These are phyloP conservation scores for Capsicum baccatum DNA, from an alignment of 257 asterid species.

Conservation along the genomic window DNA sequence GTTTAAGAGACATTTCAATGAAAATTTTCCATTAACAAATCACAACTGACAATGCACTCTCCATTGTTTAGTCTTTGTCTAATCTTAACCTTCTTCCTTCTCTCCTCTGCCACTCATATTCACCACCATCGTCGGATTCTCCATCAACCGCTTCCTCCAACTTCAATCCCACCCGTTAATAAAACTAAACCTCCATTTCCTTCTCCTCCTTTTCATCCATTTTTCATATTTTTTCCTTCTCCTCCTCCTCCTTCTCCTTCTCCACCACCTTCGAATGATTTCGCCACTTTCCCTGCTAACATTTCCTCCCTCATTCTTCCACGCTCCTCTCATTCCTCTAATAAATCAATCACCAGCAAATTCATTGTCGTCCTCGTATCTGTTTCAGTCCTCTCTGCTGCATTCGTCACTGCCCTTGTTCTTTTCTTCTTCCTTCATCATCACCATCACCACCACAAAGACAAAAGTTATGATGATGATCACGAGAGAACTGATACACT, in stretches of 20 bases:
- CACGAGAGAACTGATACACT: conserved; percentile 55
- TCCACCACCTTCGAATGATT: conserved; percentile 37
- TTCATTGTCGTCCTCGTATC: conserved; percentile 59
- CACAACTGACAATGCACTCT: conserved; percentile 17
- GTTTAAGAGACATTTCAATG: background rate
- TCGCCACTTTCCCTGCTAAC: conserved; percentile 78
- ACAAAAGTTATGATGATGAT: conserved; percentile 35
- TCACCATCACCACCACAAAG: conserved; percentile 46
- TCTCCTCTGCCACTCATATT: conserved; percentile 36
- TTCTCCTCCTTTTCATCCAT: conserved; percentile 53
- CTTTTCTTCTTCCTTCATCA: conserved; percentile 57
- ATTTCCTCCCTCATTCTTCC: conserved; percentile 87
- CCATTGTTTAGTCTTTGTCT: conserved; percentile 11
- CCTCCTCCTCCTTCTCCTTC: conserved; percentile 58
- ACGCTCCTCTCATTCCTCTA: conserved; percentile 53
- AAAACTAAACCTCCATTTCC: conserved; percentile 49
- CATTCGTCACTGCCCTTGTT: conserved; percentile 38
- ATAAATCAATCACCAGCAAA: conserved; percentile 52
- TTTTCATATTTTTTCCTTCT: conserved; percentile 59
- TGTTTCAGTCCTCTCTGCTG: conserved; percentile 50
- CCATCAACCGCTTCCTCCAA: conserved; percentile 67
- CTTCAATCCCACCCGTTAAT: conserved; percentile 42
- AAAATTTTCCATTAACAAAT: background rate
- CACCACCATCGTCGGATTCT: conserved; percentile 58
- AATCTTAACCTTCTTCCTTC: conserved; percentile 17